A percentile compares a stretch with the other conserved stretches of the same genome.
These are phyloP conservation scores for Globisporangium alternatum DNA, from an alignment of 352 stramenopile species.

Conservation along the genomic window DNA sequence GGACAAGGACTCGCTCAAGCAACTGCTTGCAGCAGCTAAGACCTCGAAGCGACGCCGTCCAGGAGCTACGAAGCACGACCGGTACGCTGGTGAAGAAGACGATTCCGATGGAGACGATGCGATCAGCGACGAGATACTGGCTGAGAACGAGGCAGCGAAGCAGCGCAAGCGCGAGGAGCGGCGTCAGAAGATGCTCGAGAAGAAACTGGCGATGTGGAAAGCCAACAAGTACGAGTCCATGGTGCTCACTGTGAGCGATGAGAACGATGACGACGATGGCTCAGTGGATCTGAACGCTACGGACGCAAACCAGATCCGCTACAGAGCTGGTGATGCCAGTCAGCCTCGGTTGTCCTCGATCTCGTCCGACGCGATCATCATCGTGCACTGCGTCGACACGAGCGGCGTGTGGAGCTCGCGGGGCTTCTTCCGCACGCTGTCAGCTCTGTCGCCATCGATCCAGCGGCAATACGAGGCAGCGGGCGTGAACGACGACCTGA, in stretches of 20 bases:
- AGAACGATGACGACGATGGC: conserved; percentile 11
- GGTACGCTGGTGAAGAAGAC: conserved; percentile 34
- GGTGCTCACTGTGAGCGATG: conserved; percentile 23
- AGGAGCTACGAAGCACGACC: conserved; percentile 18
- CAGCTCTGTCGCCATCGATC: conserved; percentile 42
- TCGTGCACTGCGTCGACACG: conserved; percentile 78
- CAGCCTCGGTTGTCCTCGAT: conserved; percentile 27
- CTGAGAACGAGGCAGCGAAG: conserved; percentile 40
- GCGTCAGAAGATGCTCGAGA: conserved; percentile 34
- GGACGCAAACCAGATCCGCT: conserved; percentile 31
- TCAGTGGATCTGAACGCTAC: conserved; percentile 7
- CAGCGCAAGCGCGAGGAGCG: conserved; percentile 39
- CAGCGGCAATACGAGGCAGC: conserved; percentile 66
- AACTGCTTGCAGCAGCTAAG: conserved; percentile 28
- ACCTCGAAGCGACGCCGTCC: conserved; percentile 26
- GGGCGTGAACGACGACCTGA: conserved; percentile 55
- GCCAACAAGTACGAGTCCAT: conserved; percentile 62
- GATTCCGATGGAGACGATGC: conserved; percentile 36
- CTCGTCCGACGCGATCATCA: conserved; percentile 29
- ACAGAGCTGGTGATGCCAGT: conserved; percentile 60
- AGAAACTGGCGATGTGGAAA: conserved; percentile 55
- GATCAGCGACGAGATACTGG: conserved; percentile 18
- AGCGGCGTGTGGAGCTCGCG: conserved; percentile 68
- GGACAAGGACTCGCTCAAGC: conserved; percentile 39
- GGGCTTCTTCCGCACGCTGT: conserved; percentile 72